phyloP scores from a whole-genome alignment of 2,329 filamentous ascomycete genomes.

The Didymella lethalis region DNA sequence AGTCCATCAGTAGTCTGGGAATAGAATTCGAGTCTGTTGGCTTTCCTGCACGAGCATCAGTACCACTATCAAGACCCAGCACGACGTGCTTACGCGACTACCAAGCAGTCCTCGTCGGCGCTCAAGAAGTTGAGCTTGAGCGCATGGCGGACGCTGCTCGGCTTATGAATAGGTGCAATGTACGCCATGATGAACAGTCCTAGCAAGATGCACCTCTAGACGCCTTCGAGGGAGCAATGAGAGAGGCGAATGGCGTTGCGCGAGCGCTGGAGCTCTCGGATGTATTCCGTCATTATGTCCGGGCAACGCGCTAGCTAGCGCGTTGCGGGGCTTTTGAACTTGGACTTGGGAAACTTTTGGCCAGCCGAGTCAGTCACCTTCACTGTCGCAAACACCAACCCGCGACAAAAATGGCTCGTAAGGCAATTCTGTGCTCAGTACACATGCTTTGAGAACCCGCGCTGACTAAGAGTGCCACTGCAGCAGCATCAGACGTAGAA shows the following conservation, averaged over 20 bases:
- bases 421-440: constrained; percentile 22
- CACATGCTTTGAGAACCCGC: not conserved
- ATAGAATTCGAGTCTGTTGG: constrained; percentile 88
- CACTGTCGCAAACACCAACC: constrained; percentile 16
- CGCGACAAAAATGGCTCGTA: constrained; percentile 39
- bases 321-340: constrained; percentile 29
- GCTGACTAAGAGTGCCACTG: constrained; percentile 17
- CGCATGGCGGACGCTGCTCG: constrained; percentile 90
- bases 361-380: constrained; percentile 18
- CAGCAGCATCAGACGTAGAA: constrained; percentile 40
- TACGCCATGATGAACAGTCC: constrained; percentile 75
- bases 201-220: constrained; percentile 4
- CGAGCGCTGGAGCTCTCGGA: constrained; percentile 28
- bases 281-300: constrained; percentile 44
- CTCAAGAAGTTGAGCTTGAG: constrained; percentile 79
- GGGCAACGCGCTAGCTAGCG: constrained; percentile 24
- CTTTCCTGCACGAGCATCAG: constrained; percentile 63
- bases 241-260: constrained; percentile 12
- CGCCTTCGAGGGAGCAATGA: not conserved
- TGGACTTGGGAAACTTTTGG: constrained; percentile 24
- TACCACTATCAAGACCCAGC: not conserved
- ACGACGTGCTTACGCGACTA: constrained; percentile 75
- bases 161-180: constrained; percentile 88
- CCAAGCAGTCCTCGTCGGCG: constrained; percentile 78
- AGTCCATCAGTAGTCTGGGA: constrained; percentile 67